A percentile compares a stretch with the other conserved stretches of the same genome.
phyloP scores from a whole-genome alignment of 768 basidiomycete species.

The Suillus americanus region DNA sequence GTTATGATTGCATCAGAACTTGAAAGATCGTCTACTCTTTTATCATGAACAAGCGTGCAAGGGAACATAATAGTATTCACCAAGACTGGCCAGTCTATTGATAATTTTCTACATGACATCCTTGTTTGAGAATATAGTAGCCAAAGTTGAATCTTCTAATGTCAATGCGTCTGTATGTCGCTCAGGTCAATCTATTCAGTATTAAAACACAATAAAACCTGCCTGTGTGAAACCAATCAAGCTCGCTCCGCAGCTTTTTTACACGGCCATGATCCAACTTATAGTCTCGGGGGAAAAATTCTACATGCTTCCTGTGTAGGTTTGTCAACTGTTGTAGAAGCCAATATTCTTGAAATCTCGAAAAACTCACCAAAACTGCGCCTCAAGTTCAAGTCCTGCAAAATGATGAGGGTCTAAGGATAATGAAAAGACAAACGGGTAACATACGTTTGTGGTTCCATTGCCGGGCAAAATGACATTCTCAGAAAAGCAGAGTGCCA shows the following conservation, averaged over 20 bases:
- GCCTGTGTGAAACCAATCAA: neutral
- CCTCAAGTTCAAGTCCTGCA: slow-evolving; percentile 1
- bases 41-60: neutral
- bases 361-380: neutral
- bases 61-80: neutral
- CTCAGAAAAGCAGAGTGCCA: neutral
- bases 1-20: neutral
- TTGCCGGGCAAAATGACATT: neutral
- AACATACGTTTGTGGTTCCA: neutral
- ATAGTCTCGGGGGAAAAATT: neutral
- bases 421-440: neutral
- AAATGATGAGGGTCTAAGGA: no score
- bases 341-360: no score
- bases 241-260: neutral
- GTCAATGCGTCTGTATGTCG: neutral
- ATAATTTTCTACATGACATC: neutral
- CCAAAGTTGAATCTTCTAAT: neutral
- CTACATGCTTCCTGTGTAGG: neutral
- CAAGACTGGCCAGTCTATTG: neutral
- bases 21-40: neutral
- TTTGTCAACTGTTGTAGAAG: neutral
- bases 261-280: neutral
- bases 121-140: neutral
- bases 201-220: accelerated
- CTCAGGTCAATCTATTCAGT: neutral